These are phyloP conservation scores for Domatiomyces catenatus DNA, from an alignment of 2,329 filamentous ascomycete genomes.

Conservation along the genomic window DNA sequence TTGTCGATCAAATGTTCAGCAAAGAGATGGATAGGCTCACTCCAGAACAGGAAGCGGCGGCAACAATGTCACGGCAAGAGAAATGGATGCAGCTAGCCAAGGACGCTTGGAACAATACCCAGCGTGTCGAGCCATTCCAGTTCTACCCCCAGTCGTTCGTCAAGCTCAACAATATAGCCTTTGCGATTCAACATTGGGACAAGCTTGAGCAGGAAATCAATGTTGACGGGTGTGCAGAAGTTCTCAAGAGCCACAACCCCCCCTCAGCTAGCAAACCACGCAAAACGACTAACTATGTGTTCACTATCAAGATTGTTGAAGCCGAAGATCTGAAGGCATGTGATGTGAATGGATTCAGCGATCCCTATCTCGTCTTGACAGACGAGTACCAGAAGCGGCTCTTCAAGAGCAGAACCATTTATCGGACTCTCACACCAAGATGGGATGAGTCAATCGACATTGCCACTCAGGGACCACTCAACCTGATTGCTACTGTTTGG, in stretches of 20 bases:
- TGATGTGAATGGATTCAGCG: slow-evolving; percentile 82
- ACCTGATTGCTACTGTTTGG: slow-evolving; percentile 94
- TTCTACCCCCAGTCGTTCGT: slow-evolving; percentile 76
- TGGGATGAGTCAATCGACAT: slow-evolving; percentile 98
- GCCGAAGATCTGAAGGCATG: slow-evolving; percentile 97
- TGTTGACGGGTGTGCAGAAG: slow-evolving; percentile 73
- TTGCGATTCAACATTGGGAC: slow-evolving; percentile 80
- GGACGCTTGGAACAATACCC: slow-evolving; percentile 80
- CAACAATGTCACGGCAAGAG: slow-evolving; percentile 69
- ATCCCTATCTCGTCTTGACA: slow-evolving; percentile 91
- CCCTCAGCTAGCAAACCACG: slow-evolving; percentile 52
- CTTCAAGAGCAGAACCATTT: slow-evolving; percentile 84
- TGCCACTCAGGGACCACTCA: slow-evolving; percentile 76
- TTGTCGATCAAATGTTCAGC: slow-evolving; percentile 69
- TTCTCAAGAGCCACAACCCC: slow-evolving; percentile 60
- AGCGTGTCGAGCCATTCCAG: slow-evolving; percentile 90
- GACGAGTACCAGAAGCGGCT: slow-evolving; percentile 97
- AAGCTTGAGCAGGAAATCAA: slow-evolving; percentile 80
- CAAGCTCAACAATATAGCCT: slow-evolving; percentile 95
- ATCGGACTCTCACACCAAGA: slow-evolving; percentile 75
- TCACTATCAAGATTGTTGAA: slow-evolving; percentile 97
- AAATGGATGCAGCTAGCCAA: slow-evolving; percentile 87
- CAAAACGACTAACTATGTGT: slow-evolving; percentile 77
- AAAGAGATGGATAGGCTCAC: slow-evolving; percentile 88
- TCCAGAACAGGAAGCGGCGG: slow-evolving; percentile 67